phyloP scores from a whole-genome alignment of 306 rosid genomes.

The Coriaria nepalensis region DNA sequence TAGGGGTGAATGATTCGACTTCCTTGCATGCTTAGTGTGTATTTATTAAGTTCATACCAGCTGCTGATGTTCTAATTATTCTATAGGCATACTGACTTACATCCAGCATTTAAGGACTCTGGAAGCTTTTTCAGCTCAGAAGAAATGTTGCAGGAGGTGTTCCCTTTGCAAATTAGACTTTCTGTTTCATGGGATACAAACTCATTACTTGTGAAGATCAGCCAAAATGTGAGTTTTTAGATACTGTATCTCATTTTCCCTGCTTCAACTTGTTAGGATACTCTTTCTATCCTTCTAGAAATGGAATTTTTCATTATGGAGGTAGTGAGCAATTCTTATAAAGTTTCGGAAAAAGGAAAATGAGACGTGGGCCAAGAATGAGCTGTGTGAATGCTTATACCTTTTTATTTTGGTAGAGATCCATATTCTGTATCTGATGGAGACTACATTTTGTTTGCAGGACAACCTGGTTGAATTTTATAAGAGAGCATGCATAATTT shows the following conservation, averaged over 20 bases:
- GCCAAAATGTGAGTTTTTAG: constrained; percentile 43
- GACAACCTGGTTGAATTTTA: constrained; percentile 43
- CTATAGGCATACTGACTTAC: constrained; percentile 51
- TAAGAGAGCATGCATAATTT: constrained; percentile 54
- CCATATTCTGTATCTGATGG: constrained; percentile 11
- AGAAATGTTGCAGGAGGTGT: constrained; percentile 35
- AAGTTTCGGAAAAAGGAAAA: too few species aligned
- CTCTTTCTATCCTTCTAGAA: too few species aligned
- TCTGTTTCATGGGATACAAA: constrained; percentile 52
- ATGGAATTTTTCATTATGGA: too few species aligned
- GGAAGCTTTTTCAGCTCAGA: constrained; percentile 27
- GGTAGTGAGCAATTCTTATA: too few species aligned
- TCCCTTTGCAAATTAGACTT: constrained; percentile 62
- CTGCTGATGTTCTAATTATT: constrained; percentile 16
- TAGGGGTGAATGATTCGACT: too few species aligned
- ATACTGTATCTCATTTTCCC: neutral
- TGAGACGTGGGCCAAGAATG: too few species aligned
- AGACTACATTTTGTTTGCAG: constrained; percentile 31
- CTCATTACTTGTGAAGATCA: constrained; percentile 54
- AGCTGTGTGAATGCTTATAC: too few species aligned
- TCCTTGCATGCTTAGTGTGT: neutral
- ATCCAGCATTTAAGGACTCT: constrained; percentile 27
- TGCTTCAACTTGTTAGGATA: too few species aligned
- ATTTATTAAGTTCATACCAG: constrained; percentile 2
- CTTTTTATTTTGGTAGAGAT: neutral